Evolutionary conservation across 306 rosid species (phyloP).

Genomic region (Prunus mira): DNA sequence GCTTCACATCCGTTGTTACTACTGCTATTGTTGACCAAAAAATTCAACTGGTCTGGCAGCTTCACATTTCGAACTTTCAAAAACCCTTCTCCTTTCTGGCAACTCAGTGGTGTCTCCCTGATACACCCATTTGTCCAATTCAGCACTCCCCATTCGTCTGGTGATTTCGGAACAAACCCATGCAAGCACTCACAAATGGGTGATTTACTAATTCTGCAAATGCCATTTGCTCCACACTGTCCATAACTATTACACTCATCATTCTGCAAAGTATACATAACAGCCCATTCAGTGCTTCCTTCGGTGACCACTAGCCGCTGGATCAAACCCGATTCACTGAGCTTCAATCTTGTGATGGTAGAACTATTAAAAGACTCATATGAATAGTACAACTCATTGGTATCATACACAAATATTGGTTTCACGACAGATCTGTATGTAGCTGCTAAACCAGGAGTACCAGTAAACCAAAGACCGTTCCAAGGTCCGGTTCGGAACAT

Average conservation of each 20-base stretch:
- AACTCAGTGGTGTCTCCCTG: conserved; percentile 23
- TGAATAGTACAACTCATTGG: not conserved
- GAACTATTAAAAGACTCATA: not conserved
- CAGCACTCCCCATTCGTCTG: conserved; percentile 9
- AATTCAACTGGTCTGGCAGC: conserved; percentile 28
- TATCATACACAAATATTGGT: not conserved
- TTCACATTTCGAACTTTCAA: conserved; percentile 15
- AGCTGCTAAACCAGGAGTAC: not conserved
- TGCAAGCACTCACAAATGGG: conserved; percentile 31
- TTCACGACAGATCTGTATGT: not conserved
- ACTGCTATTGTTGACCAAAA: conserved; percentile 28
- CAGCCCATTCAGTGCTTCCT: not conserved
- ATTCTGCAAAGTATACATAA: conserved; percentile 12
- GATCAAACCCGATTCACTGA: not conserved
- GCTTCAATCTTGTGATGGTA: not conserved
- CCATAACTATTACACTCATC: conserved; percentile 32
- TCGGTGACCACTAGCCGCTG: not conserved
- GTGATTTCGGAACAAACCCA: conserved; percentile 32
- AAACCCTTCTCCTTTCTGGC: conserved; percentile 33
- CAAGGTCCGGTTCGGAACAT: not conserved
- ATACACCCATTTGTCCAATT: conserved; percentile 31
- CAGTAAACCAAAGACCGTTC: conserved; percentile 11
- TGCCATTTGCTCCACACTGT: conserved; percentile 36
- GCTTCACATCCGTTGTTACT: conserved; percentile 22
- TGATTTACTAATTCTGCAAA: conserved; percentile 7